phyloP scores from a whole-genome alignment of 805 yeast species.

The Dipodascus geniculatus region DNA sequence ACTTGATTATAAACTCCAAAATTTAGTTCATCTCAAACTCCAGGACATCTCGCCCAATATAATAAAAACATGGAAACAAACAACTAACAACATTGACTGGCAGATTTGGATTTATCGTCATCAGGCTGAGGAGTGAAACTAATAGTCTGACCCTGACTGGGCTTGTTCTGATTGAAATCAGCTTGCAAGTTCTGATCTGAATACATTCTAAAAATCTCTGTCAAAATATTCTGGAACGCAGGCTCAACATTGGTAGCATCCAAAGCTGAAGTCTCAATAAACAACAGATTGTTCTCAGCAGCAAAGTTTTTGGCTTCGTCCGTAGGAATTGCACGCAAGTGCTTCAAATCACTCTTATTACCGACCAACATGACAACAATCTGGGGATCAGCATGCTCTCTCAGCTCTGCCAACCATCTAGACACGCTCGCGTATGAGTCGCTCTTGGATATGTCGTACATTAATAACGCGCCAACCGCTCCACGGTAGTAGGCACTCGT shows the following conservation, averaged over 20 bases:
- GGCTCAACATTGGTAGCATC: conserved; percentile 90
- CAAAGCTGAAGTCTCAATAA: conserved; percentile 92
- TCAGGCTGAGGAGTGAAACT: conserved; percentile 88
- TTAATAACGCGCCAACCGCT: conserved; percentile 93
- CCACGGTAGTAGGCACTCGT: conserved; percentile 97
- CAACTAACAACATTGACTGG: not conserved
- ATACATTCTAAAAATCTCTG: conserved; percentile 91
- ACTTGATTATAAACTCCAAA: too few relatives aligned
- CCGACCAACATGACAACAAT: conserved; percentile 95
- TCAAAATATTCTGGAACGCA: conserved; percentile 86
- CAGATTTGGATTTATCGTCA: conserved; percentile 39
- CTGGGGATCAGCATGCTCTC: conserved; percentile 94
- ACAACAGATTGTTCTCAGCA: conserved; percentile 75
- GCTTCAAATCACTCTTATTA: conserved; percentile 89
- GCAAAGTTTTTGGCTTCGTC: conserved; percentile 96
- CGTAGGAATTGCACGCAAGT: conserved; percentile 91
- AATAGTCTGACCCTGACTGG: conserved; percentile 82
- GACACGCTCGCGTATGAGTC: conserved; percentile 80
- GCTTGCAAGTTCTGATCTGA: conserved; percentile 87
- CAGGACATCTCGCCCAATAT: conserved; percentile 1
- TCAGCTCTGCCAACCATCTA: conserved; percentile 89
- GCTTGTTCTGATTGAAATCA: conserved; percentile 48
- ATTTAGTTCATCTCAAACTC: too few relatives aligned
- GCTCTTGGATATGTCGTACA: conserved; percentile 91
- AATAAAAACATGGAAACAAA: not conserved